A percentile compares a stretch with the other conserved stretches of the same genome.
phyloP scores from a whole-genome alignment of 805 yeast species.

The Candida boleticola region DNA sequence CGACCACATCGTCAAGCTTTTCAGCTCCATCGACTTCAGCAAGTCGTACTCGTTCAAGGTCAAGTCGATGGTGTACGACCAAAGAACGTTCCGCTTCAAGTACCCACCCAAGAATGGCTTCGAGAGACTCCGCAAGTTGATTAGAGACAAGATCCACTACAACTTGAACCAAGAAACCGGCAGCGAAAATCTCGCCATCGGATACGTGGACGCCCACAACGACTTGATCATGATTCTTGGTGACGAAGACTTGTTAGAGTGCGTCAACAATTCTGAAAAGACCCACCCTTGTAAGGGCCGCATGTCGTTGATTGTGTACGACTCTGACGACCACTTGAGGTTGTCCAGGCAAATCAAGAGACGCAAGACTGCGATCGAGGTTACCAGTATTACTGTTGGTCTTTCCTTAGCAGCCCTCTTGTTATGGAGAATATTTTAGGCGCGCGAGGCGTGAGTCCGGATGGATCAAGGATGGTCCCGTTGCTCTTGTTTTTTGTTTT shows the following conservation, averaged over 20 bases:
- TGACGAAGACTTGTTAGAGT: neutral
- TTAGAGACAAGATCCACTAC: neutral
- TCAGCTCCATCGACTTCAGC: neutral
- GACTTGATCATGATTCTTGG: neutral
- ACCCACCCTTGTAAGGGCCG: neutral
- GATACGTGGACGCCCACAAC: neutral
- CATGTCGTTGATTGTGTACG: neutral
- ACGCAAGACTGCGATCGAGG: neutral
- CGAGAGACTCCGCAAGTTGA: neutral
- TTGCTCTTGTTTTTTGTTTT: no score
- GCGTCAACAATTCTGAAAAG: neutral
- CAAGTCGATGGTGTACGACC: neutral
- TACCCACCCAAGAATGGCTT: conserved; percentile 1
- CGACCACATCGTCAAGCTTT: neutral
- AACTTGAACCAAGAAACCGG: neutral
- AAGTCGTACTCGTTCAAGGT: conserved; percentile 1
- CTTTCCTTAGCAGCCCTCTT: neutral
- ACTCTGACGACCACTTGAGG: neutral
- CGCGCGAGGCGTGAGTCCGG: no score
- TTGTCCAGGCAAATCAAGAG: neutral
- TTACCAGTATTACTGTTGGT: no score
- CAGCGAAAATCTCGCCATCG: neutral
- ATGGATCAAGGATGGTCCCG: no score
- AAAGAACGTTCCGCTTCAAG: neutral
- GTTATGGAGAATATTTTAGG: no score